These are phyloP conservation scores for Amesomyces nigricolor DNA, from an alignment of 2,329 filamentous ascomycete species.

Conservation along the genomic window DNA sequence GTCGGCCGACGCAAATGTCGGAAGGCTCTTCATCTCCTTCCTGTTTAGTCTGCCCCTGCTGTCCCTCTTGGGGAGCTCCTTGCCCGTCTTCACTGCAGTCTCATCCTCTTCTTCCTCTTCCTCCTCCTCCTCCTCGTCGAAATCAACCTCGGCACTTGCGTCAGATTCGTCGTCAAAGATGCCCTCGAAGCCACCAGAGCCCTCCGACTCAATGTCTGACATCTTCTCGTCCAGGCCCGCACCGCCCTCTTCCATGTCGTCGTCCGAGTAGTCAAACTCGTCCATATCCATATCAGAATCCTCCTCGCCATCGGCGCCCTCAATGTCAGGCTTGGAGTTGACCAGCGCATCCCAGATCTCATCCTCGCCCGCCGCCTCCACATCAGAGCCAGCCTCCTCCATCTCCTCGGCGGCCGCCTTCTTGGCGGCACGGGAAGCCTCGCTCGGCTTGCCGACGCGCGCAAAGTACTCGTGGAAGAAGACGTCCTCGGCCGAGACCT, in stretches of 20 bases:
- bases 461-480: conserved; percentile 99
- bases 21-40: conserved; percentile 82
- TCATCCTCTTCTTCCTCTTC: conserved; percentile 31
- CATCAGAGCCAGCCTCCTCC: conserved; percentile 53
- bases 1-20: conserved; percentile 87
- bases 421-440: conserved; percentile 46
- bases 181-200: conserved; percentile 33
- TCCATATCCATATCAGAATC: conserved; percentile 45
- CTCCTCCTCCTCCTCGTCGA: conserved; percentile 10
- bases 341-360: conserved; percentile 35
- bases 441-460: conserved; percentile 57
- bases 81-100: conserved; percentile 38
- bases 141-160: conserved; percentile 36
- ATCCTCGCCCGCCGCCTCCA: conserved; percentile 33
- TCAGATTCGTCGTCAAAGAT: conserved; percentile 36
- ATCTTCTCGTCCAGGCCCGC: conserved; percentile 35
- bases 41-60: conserved; percentile 56
- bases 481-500: conserved; percentile 84
- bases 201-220: conserved; percentile 37
- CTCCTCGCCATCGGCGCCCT: conserved; percentile 45
- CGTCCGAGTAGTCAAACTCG: conserved; percentile 42
- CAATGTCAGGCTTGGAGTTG: conserved; percentile 33
- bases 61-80: conserved; percentile 32
- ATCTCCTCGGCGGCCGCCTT: conserved; percentile 59
- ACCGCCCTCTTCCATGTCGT: conserved; percentile 30